phyloP scores from a whole-genome alignment of 2,329 filamentous ascomycete species.

The Bimuria novae-zelandiae region DNA sequence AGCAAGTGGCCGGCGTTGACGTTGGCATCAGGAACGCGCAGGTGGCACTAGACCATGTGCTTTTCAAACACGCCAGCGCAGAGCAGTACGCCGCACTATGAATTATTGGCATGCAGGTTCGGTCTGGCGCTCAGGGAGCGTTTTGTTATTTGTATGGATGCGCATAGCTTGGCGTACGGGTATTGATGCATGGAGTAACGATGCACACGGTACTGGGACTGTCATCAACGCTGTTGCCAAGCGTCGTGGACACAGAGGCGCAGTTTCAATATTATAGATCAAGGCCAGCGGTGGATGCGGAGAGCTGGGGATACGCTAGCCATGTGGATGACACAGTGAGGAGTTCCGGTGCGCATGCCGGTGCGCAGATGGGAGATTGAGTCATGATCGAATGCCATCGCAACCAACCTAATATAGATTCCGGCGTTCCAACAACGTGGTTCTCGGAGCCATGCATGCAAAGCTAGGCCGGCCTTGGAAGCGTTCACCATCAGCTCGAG shows the following conservation, averaged over 20 bases:
- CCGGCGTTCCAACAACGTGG: constrained; percentile 29
- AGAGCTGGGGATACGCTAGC: constrained; percentile 13
- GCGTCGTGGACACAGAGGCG: constrained; percentile 22
- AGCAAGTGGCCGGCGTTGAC: constrained; percentile 43
- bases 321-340: background rate
- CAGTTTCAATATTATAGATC: constrained; percentile 33
- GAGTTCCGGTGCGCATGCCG: constrained; percentile 8
- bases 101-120: constrained; percentile 35
- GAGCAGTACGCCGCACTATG: constrained; percentile 39
- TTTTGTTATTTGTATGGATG: constrained; percentile 19
- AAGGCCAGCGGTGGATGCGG: constrained; percentile 13
- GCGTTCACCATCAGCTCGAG: constrained; percentile 22
- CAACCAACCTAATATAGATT: constrained; percentile 32
- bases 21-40: constrained; percentile 35
- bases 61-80: constrained; percentile 39
- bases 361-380: constrained; percentile 11
- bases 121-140: constrained; percentile 22
- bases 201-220: constrained; percentile 24
- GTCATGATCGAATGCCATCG: constrained; percentile 10
- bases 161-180: constrained; percentile 27
- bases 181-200: constrained; percentile 15
- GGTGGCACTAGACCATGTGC: constrained; percentile 40
- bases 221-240: constrained; percentile 18
- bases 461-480: constrained; percentile 19
- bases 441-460: constrained; percentile 39